Conservation (phyloP, 169 alveolate species). For the Eimeria nieschulzi region DNA sequence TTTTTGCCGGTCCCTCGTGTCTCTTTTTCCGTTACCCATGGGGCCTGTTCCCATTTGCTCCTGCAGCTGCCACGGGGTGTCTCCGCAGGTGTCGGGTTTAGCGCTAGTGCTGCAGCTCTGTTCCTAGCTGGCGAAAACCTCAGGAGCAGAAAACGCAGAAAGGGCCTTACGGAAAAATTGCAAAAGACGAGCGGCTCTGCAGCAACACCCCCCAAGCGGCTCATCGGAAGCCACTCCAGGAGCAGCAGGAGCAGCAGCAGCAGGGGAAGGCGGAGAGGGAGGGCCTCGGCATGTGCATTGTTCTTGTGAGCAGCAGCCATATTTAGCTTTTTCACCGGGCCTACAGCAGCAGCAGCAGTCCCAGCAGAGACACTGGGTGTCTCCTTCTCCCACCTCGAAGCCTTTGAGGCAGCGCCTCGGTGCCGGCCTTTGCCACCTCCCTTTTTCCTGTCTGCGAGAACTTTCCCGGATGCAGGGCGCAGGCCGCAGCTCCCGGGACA, state of each 20-base stretch:
- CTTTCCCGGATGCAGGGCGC: too few species aligned
- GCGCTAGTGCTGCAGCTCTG: background rate
- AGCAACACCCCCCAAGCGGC: too few species aligned
- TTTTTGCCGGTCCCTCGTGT: background rate
- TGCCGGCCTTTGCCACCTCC: too few species aligned
- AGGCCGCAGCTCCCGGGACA: too few species aligned
- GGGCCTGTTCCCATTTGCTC: background rate
- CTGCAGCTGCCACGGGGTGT: constrained; percentile 9
- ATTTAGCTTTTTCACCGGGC: background rate
- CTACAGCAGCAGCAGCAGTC: background rate
- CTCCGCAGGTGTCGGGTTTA: background rate
- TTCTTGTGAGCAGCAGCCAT: constrained; percentile 7
- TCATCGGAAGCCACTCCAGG: too few species aligned
- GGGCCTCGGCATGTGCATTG: background rate
- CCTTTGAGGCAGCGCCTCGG: too few species aligned
- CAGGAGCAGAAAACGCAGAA: too few species aligned
- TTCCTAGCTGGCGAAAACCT: too few species aligned
- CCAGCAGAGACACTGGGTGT: background rate
- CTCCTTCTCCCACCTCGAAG: background rate
- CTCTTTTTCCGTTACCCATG: background rate
- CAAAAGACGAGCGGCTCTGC: too few species aligned
- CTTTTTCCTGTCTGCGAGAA: too few species aligned
- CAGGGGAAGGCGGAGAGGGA: background rate
- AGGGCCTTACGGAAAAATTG: too few species aligned
- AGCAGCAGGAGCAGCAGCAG: background rate